Base-by-base conservation (phyloP, 1,284 basidiomycete species). In the Sparassis latifolia region DNA sequence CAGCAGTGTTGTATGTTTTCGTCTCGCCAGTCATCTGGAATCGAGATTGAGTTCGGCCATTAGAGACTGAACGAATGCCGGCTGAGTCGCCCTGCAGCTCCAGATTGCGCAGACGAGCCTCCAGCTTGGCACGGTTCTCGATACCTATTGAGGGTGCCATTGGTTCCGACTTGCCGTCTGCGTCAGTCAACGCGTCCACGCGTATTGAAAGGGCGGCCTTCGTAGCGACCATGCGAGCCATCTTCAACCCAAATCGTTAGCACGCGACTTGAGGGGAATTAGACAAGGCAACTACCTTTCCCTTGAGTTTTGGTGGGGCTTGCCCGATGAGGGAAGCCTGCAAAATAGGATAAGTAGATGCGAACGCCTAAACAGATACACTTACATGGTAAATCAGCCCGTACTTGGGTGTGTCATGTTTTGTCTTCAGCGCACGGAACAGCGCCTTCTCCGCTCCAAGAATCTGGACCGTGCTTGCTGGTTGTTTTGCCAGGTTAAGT, bases 191-290 rank as follows among this genome's bases (percentile, higher is more conserved):
- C 4, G 96, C 96, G 62, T 99, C 96, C 42, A 98, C 89, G 69
- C 96, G 93, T 62, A 96, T 93, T 3, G 95, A 97, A 7, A 99
- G 82, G 1, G 96, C 91, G 3, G 96, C 87, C 77, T 97, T 97
- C 54, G 96, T 98, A 38, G 96, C 94, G 32, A 98, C 93, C 96
- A 99, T 99, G 61, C 97, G 89, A 10, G 97, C 97, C 96, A 99
- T 98, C 86, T 90, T 53, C 1, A 30, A 20, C 20, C 20, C 45
- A 50, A 7, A 29, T 39, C 37, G 49, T 48, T 33, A 44, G 10
- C 27, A 27, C 32, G 35, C 35, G 35, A 38, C 9, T 9, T 20
- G 20, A 20, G 20, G 20, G 20, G 20, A 20, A 20, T 20, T 20
- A 20, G 20, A 20, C 20, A 20, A 20, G 20, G 20, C 20, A 20